Conservation (phyloP, 345 rosid genomes). For the Triadica sebifera region DNA sequence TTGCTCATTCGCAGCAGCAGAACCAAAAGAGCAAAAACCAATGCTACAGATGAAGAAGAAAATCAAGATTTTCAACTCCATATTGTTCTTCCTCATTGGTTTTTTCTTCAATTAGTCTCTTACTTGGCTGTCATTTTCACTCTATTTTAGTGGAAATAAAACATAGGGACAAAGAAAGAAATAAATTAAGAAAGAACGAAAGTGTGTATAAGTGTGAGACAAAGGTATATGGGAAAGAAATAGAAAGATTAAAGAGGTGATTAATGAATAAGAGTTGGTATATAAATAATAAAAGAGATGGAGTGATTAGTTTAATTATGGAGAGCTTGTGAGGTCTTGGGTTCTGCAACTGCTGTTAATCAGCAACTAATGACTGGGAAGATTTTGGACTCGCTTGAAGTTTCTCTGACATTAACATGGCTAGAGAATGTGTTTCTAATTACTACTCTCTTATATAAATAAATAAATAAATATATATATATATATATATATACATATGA, state of each 20-base stretch:
- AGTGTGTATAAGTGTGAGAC: background rate
- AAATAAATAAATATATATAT: too few species aligned
- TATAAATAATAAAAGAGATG: slow-evolving; percentile 27
- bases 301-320: slow-evolving; percentile 20
- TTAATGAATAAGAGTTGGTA: slow-evolving; percentile 26
- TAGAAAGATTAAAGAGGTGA: slow-evolving; percentile 33
- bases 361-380: slow-evolving; percentile 36
- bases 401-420: slow-evolving; percentile 63
- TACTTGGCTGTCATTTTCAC: slow-evolving; percentile 37
- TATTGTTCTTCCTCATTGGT: slow-evolving; percentile 29
- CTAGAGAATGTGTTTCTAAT: slow-evolving; percentile 48
- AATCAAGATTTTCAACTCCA: slow-evolving; percentile 34
- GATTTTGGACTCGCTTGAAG: slow-evolving; percentile 57
- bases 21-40: slow-evolving; percentile 36
- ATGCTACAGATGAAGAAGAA: slow-evolving; percentile 46
- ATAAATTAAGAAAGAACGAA: background rate
- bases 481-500: slow-evolving; percentile 4
- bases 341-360: slow-evolving; percentile 49
- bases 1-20: slow-evolving; percentile 44
- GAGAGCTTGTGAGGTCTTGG: slow-evolving; percentile 57
- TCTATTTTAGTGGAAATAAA: background rate
- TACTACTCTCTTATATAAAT: slow-evolving; percentile 25
- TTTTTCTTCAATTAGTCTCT: slow-evolving; percentile 6
- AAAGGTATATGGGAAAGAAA: slow-evolving; percentile 19
- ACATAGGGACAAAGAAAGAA: too few species aligned